Percentiles rank a stretch among this genome's conserved stretches.
Evolutionary conservation across 1,139 yeast species (phyloP).

Genomic region (Debaryomyces singareniensis): DNA sequence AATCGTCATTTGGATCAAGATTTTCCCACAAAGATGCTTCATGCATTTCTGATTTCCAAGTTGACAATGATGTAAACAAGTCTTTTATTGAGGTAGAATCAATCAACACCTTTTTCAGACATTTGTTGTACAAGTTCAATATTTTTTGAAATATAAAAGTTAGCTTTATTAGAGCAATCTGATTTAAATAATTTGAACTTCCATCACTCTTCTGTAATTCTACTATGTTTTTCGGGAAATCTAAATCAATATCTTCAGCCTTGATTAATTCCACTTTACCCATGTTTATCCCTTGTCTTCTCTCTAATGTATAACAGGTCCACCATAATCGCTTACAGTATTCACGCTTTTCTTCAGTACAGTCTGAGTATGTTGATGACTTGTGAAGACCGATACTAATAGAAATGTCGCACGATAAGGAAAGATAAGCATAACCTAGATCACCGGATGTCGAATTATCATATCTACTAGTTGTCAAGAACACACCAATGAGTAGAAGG

Average conservation of each 20-base stretch:
- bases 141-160: conserved; percentile 11
- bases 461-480: background rate
- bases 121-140: background rate
- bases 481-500: background rate
- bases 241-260: background rate
- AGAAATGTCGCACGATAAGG: background rate
- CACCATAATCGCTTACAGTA: conserved; percentile 12
- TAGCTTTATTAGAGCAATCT: conserved; percentile 9
- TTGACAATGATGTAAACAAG: background rate
- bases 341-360: conserved; percentile 8
- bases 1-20: conserved; percentile 7
- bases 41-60: conserved; percentile 10
- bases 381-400: background rate
- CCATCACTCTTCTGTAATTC: conserved; percentile 11
- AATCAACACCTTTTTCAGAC: background rate
- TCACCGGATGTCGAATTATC: background rate
- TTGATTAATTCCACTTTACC: conserved; percentile 10
- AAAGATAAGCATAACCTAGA: background rate
- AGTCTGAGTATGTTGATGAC: background rate
- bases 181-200: conserved; percentile 11
- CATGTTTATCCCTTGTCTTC: conserved; percentile 12
- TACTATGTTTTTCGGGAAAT: conserved; percentile 5
- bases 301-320: conserved; percentile 14
- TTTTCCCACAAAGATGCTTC: conserved; percentile 2
- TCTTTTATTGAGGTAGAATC: background rate